Base-by-base conservation (phyloP, 2,329 filamentous ascomycete species). In the Colletotrichum nymphaeae region DNA sequence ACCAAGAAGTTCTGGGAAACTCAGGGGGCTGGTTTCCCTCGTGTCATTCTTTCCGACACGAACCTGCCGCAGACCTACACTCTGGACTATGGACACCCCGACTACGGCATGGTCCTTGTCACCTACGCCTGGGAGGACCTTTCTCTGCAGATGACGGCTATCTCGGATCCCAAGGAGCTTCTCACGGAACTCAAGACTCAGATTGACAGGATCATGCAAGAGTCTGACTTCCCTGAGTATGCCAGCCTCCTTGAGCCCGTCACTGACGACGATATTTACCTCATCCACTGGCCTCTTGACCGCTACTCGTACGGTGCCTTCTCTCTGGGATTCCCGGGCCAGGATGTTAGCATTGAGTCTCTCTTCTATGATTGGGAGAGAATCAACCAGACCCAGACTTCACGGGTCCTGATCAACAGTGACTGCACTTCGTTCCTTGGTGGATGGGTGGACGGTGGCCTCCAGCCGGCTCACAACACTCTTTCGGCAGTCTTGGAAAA, bases 291-390 rank as follows among this genome's bases (percentile, higher is more conserved):
- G 64, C 64, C 56, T 22, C 64, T 67, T 37, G 55, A 67, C 56
- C 64, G 64, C 19, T 42, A 67, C 55, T 67, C 64, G 1, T 67
- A 67, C 37, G 64, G 64, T 9, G 64, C 64, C 26, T 67, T 67
- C 26, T 59, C 53, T 24, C 55, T 67, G 26, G 64, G 64, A 32
- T 35, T 60, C 30, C 64, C 64, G 4, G 55, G 64, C 4, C 64
- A 67, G 19, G 64, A 67, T 26, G 56, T 60, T 14, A 35, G 59
- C 7, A 67, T 67, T 24, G 56, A 56, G 55, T 56, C 64, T 26
- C 56, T 67, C 19, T 67, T 67, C 64, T 67, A 60, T 55, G 64
- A 67, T 56, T 67, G 22, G 9, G 32, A 67, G 55, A 67, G 59
- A 22, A 42, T 67, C 14, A 6, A 22, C 55, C 28, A 49, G 11